Percentiles rank a stretch among this genome's conserved stretches.
phyloP scores from a whole-genome alignment of 208 protist genomes.

The Herpetomonas muscarum region DNA sequence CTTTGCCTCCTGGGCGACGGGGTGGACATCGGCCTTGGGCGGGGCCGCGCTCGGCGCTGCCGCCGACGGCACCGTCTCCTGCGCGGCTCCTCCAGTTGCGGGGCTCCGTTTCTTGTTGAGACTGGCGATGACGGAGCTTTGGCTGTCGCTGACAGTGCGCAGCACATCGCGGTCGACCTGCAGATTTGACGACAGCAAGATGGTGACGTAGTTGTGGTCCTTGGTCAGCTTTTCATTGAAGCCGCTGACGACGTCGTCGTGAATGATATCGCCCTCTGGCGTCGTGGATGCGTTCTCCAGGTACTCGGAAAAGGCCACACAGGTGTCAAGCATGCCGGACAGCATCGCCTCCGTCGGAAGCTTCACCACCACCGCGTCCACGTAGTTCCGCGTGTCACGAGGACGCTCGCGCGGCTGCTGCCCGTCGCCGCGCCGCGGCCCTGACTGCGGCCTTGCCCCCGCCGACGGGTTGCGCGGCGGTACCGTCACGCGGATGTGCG shows the following conservation, averaged over 20 bases:
- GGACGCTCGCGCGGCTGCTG: slow-evolving; percentile 1
- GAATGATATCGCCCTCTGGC: slow-evolving; percentile 21
- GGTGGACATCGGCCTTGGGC: neutral
- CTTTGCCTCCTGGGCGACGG: neutral
- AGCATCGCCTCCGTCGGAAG: slow-evolving; percentile 55
- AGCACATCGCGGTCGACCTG: slow-evolving; percentile 50
- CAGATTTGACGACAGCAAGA: slow-evolving; percentile 65
- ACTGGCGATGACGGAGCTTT: slow-evolving; percentile 38
- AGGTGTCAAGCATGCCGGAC: slow-evolving; percentile 72
- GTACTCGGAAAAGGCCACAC: slow-evolving; percentile 77
- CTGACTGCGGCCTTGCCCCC: neutral
- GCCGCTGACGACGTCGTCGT: slow-evolving; percentile 58
- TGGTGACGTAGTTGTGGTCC: slow-evolving; percentile 55
- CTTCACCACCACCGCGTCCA: slow-evolving; percentile 62
- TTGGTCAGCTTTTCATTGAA: slow-evolving; percentile 41
- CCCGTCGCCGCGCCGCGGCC: neutral
- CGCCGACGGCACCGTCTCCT: neutral
- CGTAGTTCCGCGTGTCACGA: slow-evolving; percentile 18
- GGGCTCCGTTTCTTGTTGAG: slow-evolving; percentile 9
- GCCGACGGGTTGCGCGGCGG: slow-evolving; percentile 2
- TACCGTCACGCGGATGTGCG: slow-evolving; percentile 14
- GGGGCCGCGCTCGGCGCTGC: neutral
- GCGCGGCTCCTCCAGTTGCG: neutral
- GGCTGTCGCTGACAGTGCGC: slow-evolving; percentile 48
- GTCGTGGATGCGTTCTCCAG: slow-evolving; percentile 47